Base-by-base conservation (phyloP, 495 filamentous ascomycete genomes). In the Penicillium pancosmium region DNA sequence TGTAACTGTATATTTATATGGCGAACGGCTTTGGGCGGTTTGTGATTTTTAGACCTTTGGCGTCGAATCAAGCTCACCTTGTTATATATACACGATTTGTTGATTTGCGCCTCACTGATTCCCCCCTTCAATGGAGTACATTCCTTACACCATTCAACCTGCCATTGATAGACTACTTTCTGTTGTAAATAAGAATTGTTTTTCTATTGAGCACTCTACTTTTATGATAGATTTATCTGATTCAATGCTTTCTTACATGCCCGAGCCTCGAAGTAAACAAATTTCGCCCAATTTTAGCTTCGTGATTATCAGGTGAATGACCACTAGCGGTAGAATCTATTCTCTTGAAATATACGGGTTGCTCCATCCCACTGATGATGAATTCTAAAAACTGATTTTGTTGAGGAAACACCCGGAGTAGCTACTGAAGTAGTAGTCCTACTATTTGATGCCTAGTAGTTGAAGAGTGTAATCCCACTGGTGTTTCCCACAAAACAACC, bases 61-160 rank as follows among this genome's bases (percentile, higher is more conserved):
- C 23, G 46, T 21, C 33, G 18, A 43, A 33, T 65, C 50, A 54
- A 60, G 23, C 53, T 59, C 36, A 40, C 41, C 35, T 63, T 65
- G 57, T 62, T 66, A 44, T 49, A 52, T 52, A 55, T 53, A 58
- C 36, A 55, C 57, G 60, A 56, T 16, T 44, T 65, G 44, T 52
- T 19, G 38, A 52, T 60, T 48, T 61, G 46, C 60, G 54, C 57
- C 9, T 62, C 63, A 53, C 60, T 62, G 58, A 27, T 25, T 48
- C 46, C 46, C 46, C 67, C 67, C 64, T 68, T 66, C 54, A 72
- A 70, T 73, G 70, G 70, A 73, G 65, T 74, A 74, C 68, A 67
- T 74, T 74, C 72, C 60, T 69, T 73, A 50, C 56, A 38, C 51
- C 12, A 25, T 52, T 19, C 43, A 56, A 53, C n/a, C 43, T 46